Conservation (phyloP, 78 protist species). For the Protostelium mycophagum region DNA sequence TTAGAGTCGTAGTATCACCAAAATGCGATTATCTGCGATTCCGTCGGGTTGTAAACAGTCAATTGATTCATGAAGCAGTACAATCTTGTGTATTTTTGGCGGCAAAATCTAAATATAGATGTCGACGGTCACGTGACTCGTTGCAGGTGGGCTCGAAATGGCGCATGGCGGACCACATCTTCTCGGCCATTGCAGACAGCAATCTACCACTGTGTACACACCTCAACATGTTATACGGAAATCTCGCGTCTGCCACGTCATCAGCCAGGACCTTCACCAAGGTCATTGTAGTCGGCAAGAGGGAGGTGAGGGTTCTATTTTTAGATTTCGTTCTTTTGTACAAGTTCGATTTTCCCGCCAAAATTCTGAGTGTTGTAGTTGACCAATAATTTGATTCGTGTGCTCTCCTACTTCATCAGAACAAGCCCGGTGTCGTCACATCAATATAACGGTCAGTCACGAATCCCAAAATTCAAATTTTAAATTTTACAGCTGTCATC, state of each 20-base stretch:
- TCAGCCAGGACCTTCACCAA: not conserved
- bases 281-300: not conserved
- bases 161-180: not conserved
- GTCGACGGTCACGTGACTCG: no score
- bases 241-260: not conserved
- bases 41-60: no score
- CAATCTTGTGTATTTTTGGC: no score
- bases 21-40: no score
- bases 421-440: not conserved
- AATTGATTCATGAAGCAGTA: no score
- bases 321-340: no score
- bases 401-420: not conserved
- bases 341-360: not conserved
- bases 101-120: no score
- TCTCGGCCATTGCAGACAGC: not conserved
- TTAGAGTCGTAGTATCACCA: no score
- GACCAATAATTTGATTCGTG: not conserved
- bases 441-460: not conserved
- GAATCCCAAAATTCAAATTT: no score
- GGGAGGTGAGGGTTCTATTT: not conserved
- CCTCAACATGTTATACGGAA: not conserved
- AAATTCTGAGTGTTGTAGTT: not conserved
- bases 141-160: no score
- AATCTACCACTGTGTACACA: not conserved
- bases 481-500: not conserved